These are phyloP conservation scores for Nakataea oryzae DNA, from an alignment of 2,329 filamentous ascomycete species.

Conservation along the genomic window DNA sequence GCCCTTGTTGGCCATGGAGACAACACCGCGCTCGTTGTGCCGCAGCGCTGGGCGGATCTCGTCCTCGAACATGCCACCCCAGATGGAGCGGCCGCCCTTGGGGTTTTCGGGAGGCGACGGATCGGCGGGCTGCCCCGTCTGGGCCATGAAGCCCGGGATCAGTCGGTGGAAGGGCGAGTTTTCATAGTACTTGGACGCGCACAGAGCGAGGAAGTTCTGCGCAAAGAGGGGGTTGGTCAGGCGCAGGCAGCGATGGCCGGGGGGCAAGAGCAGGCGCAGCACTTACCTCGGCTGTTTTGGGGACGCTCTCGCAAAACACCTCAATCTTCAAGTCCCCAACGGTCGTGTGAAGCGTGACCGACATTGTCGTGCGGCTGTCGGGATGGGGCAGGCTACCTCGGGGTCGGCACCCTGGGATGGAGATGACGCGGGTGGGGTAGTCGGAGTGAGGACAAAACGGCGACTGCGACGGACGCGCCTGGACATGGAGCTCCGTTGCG, in stretches of 20 bases:
- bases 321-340: slow-evolving; percentile 90
- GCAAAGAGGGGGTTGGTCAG: background rate
- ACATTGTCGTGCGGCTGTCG: slow-evolving; percentile 32
- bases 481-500: too few relatives aligned
- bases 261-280: background rate
- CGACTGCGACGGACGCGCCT: background rate
- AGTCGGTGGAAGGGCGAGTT: slow-evolving; percentile 68
- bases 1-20: slow-evolving; percentile 74
- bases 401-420: too few relatives aligned
- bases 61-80: slow-evolving; percentile 64
- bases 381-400: background rate
- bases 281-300: slow-evolving; percentile 75
- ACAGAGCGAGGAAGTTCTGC: slow-evolving; percentile 83
- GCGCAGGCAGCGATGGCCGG: background rate
- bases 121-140: slow-evolving; percentile 56
- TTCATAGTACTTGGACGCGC: slow-evolving; percentile 69
- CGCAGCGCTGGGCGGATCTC: slow-evolving; percentile 64
- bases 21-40: slow-evolving; percentile 57
- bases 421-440: background rate
- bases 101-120: slow-evolving; percentile 43
- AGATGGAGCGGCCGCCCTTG: slow-evolving; percentile 65
- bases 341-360: slow-evolving; percentile 72
- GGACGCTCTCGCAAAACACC: slow-evolving; percentile 89
- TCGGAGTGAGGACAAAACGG: background rate
- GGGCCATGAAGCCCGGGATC: slow-evolving; percentile 73